Evolutionary conservation across 306 rosid genomes (phyloP).

Genomic region (Cucumis sativus): DNA sequence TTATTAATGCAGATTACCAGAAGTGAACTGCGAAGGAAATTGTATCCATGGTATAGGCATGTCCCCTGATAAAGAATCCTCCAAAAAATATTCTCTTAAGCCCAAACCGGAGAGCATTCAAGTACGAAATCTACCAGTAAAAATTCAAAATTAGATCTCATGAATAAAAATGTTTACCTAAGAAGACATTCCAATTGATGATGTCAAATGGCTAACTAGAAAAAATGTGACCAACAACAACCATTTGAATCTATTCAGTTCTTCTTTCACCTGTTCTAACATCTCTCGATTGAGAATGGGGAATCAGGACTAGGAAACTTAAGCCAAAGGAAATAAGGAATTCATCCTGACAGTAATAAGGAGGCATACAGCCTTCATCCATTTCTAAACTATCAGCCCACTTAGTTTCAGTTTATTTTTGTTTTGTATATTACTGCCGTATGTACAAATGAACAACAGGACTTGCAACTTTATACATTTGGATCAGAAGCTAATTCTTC

Average conservation of each 20-base stretch:
- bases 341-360: not conserved
- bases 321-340: not conserved
- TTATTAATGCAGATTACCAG: slow-evolving; percentile 34
- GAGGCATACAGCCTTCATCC: not conserved
- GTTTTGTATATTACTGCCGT: not conserved
- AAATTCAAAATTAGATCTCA: slow-evolving; percentile 8
- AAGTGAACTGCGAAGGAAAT: slow-evolving; percentile 91
- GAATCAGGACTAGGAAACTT: not conserved
- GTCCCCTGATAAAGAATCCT: slow-evolving; percentile 98
- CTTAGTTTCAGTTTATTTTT: not conserved
- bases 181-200: not conserved
- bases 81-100: slow-evolving; percentile 92
- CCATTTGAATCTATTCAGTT: not conserved
- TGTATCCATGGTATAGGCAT: slow-evolving; percentile 98
- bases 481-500: not conserved
- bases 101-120: slow-evolving; percentile 79
- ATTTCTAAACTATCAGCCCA: not conserved
- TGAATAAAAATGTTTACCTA: not conserved
- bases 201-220: not conserved
- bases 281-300: not conserved
- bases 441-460: not conserved
- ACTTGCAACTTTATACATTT: not conserved
- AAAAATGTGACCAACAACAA: not conserved
- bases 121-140: slow-evolving; percentile 58
- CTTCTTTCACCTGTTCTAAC: not conserved